A percentile compares a stretch with the other conserved stretches of the same genome.
Evolutionary conservation across 257 asterid genomes (phyloP).

Genomic region (Petrea volubilis): DNA sequence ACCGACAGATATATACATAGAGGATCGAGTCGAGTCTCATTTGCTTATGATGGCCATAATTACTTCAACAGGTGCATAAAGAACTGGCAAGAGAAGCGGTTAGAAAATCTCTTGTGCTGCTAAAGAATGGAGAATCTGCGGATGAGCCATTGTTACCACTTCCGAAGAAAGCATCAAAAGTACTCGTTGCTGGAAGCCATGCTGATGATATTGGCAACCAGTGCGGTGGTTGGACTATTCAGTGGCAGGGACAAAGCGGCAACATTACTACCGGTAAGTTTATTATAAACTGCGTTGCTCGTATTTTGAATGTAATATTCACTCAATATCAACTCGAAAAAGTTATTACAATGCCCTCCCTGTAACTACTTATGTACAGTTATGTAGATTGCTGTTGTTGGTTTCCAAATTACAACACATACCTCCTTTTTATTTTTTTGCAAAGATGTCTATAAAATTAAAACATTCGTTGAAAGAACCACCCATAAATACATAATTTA

Average conservation of each 20-base stretch:
- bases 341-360: no score
- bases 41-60: background rate
- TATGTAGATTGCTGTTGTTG: no score
- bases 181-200: slow-evolving; percentile 47
- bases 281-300: background rate
- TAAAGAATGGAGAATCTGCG: slow-evolving; percentile 39
- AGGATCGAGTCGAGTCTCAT: background rate
- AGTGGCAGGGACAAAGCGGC: slow-evolving; percentile 47
- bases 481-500: slow-evolving; percentile 40
- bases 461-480: slow-evolving; percentile 39
- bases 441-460: slow-evolving; percentile 33
- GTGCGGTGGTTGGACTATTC: slow-evolving; percentile 57
- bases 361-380: no score
- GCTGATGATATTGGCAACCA: slow-evolving; percentile 47
- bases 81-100: slow-evolving; percentile 53
- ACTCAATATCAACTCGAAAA: no score
- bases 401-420: no score
- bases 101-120: slow-evolving; percentile 46
- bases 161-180: slow-evolving; percentile 34
- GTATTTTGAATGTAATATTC: background rate
- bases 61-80: slow-evolving; percentile 29
- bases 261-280: slow-evolving; percentile 38
- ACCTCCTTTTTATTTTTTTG: no score
- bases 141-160: slow-evolving; percentile 44
- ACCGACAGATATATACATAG: background rate